Evolutionary conservation across 768 basidiomycete species (phyloP).

Genomic region (Pisolithus orientalis): DNA sequence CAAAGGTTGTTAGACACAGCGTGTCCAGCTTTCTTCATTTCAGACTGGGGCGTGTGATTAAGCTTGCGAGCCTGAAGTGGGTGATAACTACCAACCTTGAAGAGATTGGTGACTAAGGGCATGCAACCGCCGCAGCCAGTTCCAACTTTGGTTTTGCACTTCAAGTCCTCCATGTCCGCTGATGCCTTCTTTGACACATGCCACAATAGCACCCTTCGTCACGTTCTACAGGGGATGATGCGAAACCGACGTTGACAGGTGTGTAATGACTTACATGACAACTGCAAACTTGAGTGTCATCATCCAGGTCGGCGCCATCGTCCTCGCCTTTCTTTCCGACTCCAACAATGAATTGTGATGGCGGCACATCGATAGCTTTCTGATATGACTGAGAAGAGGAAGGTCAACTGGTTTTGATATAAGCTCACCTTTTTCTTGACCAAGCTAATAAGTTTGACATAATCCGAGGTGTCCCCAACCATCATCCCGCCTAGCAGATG

Average conservation of each 20-base stretch:
- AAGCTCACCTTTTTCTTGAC: slow-evolving; percentile 57
- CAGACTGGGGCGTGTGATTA: slow-evolving; percentile 36
- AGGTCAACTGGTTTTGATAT: background rate
- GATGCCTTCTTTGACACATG: slow-evolving; percentile 44
- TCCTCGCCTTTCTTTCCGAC: slow-evolving; percentile 42
- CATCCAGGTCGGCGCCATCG: slow-evolving; percentile 61
- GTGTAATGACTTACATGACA: slow-evolving; percentile 42
- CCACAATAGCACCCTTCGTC: slow-evolving; percentile 48
- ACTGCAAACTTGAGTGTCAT: slow-evolving; percentile 66
- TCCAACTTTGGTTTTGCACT: slow-evolving; percentile 62
- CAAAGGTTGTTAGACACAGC: slow-evolving; percentile 55
- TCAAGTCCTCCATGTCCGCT: slow-evolving; percentile 48
- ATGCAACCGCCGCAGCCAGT: slow-evolving; percentile 73
- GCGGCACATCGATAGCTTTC: slow-evolving; percentile 62
- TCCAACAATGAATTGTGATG: slow-evolving; percentile 63
- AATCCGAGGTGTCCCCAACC: slow-evolving; percentile 69
- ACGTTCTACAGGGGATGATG: slow-evolving; percentile 40
- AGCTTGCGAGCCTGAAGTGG: background rate
- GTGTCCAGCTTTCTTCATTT: slow-evolving; percentile 65
- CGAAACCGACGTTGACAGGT: background rate
- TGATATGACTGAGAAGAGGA: slow-evolving; percentile 13
- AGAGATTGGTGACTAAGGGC: slow-evolving; percentile 42
- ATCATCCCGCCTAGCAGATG: slow-evolving; percentile 73
- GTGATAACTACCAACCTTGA: slow-evolving; percentile 23
- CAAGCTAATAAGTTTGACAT: slow-evolving; percentile 61